These are phyloP conservation scores for Pontederia crassipes DNA, from an alignment of 176 grass and related monocot species.

Conservation along the genomic window DNA sequence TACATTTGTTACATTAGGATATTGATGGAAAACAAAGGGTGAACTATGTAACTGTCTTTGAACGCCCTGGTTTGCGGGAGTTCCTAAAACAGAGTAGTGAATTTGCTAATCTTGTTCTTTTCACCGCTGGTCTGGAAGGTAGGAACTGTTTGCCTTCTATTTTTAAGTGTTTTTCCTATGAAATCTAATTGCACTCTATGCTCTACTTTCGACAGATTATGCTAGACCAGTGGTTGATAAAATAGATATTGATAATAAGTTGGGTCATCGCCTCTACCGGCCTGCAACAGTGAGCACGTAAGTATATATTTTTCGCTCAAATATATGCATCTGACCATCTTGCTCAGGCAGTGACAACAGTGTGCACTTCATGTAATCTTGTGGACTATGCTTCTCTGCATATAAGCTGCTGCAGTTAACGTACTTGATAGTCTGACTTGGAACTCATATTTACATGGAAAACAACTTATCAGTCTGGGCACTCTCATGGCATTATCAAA, in stretches of 20 bases:
- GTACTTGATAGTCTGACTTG: too few relatives aligned
- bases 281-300: slow-evolving; percentile 96
- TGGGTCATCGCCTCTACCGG: slow-evolving; percentile 77
- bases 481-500: too few relatives aligned
- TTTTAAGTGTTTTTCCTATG: slow-evolving; percentile 1
- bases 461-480: too few relatives aligned
- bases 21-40: slow-evolving; percentile 62
- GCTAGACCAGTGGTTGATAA: slow-evolving; percentile 87
- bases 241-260: slow-evolving; percentile 76
- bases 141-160: slow-evolving; percentile 10
- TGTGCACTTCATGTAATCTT: too few relatives aligned
- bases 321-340: too few relatives aligned
- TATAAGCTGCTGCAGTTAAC: too few relatives aligned
- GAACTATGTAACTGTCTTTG: slow-evolving; percentile 78
- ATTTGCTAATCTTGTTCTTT: slow-evolving; percentile 93
- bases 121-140: slow-evolving; percentile 97
- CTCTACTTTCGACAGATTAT: slow-evolving; percentile 46
- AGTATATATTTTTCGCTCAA: slow-evolving; percentile 7
- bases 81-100: slow-evolving; percentile 62
- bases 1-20: slow-evolving; percentile 29
- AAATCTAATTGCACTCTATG: background rate
- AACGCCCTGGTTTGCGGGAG: slow-evolving; percentile 82
- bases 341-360: too few relatives aligned
- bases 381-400: too few relatives aligned
- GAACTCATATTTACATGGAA: too few relatives aligned